Conservation (phyloP, 352 stramenopile species). For the Sclerospora graminicola region DNA sequence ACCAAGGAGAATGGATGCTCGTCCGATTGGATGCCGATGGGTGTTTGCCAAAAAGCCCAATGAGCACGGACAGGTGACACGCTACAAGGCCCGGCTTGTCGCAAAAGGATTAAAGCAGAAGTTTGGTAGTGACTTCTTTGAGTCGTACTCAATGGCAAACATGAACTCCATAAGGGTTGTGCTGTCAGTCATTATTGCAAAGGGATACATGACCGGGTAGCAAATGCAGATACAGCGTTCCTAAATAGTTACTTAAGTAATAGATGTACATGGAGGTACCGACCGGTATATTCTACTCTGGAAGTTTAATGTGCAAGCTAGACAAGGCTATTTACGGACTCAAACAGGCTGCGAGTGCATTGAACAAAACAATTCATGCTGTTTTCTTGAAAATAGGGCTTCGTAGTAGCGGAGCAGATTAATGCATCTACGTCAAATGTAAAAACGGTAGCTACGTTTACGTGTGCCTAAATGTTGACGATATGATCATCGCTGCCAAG, state of each 20-base stretch:
- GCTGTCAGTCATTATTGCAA: not conserved
- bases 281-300: not conserved
- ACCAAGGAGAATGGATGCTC: not conserved
- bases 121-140: slow-evolving; percentile 4
- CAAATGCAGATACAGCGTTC: slow-evolving; percentile 2
- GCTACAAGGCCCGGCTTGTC: not conserved
- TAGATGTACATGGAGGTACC: slow-evolving; percentile 1
- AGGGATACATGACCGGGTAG: not conserved
- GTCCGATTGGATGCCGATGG: slow-evolving; percentile 1
- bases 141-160: slow-evolving; percentile 6
- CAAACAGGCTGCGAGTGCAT: slow-evolving; percentile 12
- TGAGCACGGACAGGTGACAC: not conserved
- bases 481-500: slow-evolving; percentile 12
- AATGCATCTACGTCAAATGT: slow-evolving; percentile 15
- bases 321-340: slow-evolving; percentile 14
- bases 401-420: slow-evolving; percentile 2
- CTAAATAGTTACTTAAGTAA: slow-evolving; percentile 1
- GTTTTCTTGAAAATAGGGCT: slow-evolving; percentile 11
- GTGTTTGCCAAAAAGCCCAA: slow-evolving; percentile 3
- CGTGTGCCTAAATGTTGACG: slow-evolving; percentile 4
- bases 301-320: slow-evolving; percentile 3
- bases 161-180: slow-evolving; percentile 6
- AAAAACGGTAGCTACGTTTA: slow-evolving; percentile 1
- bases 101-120: slow-evolving; percentile 4
- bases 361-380: slow-evolving; percentile 11